These are phyloP conservation scores for Rosa multiflora DNA, from an alignment of 306 rosid species.

Conservation along the genomic window DNA sequence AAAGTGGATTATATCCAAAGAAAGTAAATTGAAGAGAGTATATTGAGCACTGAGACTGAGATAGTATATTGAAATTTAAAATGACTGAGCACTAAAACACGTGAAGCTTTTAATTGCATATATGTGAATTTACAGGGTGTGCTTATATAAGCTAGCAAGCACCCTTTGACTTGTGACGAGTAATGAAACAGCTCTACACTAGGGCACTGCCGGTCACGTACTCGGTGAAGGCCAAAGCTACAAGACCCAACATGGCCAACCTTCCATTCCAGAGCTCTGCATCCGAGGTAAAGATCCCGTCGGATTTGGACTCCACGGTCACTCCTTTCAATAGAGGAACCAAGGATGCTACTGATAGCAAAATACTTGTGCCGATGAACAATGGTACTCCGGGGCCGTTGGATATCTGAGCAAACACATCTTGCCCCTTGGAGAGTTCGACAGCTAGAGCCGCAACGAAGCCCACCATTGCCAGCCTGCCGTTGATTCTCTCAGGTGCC, in stretches of 20 bases:
- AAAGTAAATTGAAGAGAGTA: too few relatives aligned
- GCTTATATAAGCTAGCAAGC: too few relatives aligned
- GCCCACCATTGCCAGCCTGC: constrained; percentile 66
- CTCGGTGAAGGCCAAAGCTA: constrained; percentile 63
- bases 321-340: constrained; percentile 59
- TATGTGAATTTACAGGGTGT: too few relatives aligned
- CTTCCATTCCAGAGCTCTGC: constrained; percentile 81
- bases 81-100: too few relatives aligned
- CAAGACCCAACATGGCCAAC: constrained; percentile 64
- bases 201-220: constrained; percentile 46
- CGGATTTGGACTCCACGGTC: constrained; percentile 55
- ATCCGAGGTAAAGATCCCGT: constrained; percentile 46
- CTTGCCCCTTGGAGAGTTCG: constrained; percentile 52
- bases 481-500: constrained; percentile 75
- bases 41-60: too few relatives aligned
- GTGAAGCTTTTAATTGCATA: too few relatives aligned
- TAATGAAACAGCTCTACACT: too few relatives aligned
- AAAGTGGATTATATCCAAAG: too few relatives aligned
- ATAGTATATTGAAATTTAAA: too few relatives aligned
- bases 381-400: constrained; percentile 52
- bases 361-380: constrained; percentile 50
- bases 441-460: constrained; percentile 60
- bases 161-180: too few relatives aligned
- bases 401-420: constrained; percentile 45
- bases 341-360: constrained; percentile 54